A percentile compares a stretch with the other conserved stretches of the same genome.
Evolutionary conservation across 176 grass and related monocot species (phyloP).

Genomic region (Triticum dicoccoides): DNA sequence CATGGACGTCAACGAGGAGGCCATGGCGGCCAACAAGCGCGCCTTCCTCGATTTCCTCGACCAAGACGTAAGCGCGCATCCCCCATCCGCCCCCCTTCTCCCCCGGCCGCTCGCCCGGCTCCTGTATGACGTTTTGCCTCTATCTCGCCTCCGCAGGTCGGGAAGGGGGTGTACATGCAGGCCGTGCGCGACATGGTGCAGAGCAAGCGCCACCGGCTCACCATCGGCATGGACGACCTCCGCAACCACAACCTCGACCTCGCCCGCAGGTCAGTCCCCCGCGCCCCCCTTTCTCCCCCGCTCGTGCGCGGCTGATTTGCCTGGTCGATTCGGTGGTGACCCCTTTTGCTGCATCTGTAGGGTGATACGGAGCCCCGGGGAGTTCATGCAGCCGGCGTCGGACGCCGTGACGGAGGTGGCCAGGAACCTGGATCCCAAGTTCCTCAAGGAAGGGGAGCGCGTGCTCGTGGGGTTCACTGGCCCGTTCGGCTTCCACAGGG

Average conservation of each 20-base stretch:
- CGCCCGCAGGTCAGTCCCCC: slow-evolving; percentile 72
- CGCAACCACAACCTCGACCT: slow-evolving; percentile 90
- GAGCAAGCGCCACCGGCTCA: slow-evolving; percentile 73
- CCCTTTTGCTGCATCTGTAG: slow-evolving; percentile 27
- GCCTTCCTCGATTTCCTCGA: slow-evolving; percentile 88
- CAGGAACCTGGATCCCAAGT: slow-evolving; percentile 71
- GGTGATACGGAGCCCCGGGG: slow-evolving; percentile 77
- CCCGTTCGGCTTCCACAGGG: slow-evolving; percentile 88
- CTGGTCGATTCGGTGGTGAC: neutral
- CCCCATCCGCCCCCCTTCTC: neutral
- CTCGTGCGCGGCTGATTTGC: neutral
- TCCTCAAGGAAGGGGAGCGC: slow-evolving; percentile 78
- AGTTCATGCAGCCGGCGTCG: slow-evolving; percentile 86
- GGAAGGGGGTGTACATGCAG: slow-evolving; percentile 87
- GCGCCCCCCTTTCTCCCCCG: neutral
- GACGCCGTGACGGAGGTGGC: slow-evolving; percentile 88
- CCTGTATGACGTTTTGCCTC: neutral
- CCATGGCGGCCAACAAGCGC: slow-evolving; percentile 85
- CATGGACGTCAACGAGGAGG: slow-evolving; percentile 99
- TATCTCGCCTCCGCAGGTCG: slow-evolving; percentile 35
- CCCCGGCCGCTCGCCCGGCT: neutral
- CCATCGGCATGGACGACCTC: slow-evolving; percentile 92
- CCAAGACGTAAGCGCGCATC: slow-evolving; percentile 51
- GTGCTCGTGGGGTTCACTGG: slow-evolving; percentile 89
- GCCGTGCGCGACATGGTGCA: slow-evolving; percentile 64